Conservation (phyloP, 306 rosid species). For the Quercus suber region DNA sequence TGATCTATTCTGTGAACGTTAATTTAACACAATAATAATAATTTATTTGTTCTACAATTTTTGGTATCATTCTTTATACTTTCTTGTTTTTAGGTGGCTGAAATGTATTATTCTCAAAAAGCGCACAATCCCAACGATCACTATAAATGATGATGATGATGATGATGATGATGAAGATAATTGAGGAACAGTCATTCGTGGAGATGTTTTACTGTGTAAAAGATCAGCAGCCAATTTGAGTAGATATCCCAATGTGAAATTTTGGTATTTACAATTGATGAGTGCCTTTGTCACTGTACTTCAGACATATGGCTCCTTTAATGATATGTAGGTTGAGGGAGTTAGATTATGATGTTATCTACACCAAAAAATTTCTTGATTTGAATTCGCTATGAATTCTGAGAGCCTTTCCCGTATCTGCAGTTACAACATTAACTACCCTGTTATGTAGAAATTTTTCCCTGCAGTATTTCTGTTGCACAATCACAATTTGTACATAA, state of each 20-base stretch:
- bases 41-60: background rate
- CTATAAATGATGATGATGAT: background rate
- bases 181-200: conserved; percentile 29
- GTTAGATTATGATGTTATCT: background rate
- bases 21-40: background rate
- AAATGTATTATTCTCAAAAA: conserved; percentile 74
- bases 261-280: background rate
- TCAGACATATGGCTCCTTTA: no score
- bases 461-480: background rate
- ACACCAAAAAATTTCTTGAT: background rate
- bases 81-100: conserved; percentile 64
- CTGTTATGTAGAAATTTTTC: background rate
- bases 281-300: background rate
- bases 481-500: background rate
- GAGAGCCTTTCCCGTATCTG: background rate
- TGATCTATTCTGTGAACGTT: background rate
- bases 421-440: no score
- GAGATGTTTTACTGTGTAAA: conserved; percentile 9
- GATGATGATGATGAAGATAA: conserved; percentile 69
- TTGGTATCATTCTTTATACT: no score
- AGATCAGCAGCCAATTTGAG: conserved; percentile 5
- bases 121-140: conserved; percentile 48
- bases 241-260: background rate
- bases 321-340: background rate
- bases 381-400: background rate